These are phyloP conservation scores for Oidiodendron maius DNA, from an alignment of 495 filamentous ascomycete species.

Conservation along the genomic window DNA sequence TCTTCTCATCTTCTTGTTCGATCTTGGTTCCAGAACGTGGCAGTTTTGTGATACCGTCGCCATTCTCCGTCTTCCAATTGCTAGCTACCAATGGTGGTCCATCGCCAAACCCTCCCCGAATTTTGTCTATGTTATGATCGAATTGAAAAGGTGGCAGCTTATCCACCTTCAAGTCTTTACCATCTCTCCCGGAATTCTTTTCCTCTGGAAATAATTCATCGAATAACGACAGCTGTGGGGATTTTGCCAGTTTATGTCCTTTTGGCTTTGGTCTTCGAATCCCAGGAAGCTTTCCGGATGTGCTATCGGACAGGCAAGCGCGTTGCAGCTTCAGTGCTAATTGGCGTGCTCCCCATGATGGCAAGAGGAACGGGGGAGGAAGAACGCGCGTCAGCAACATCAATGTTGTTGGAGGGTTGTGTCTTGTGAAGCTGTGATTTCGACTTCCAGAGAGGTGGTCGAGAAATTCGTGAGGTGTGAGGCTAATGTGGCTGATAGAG, in stretches of 20 bases:
- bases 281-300: background rate
- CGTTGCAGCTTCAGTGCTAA: conserved; percentile 19
- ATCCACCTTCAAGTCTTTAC: conserved; percentile 8
- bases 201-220: conserved; percentile 55
- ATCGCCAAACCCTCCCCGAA: too few species aligned
- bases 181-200: conserved; percentile 17
- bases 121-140: conserved; percentile 10
- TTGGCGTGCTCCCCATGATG: conserved; percentile 23
- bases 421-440: background rate
- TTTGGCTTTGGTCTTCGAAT: background rate
- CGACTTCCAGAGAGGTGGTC: background rate
- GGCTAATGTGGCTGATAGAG: too few species aligned
- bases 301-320: conserved; percentile 4
- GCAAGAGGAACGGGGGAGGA: conserved; percentile 31
- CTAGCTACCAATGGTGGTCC: background rate
- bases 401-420: conserved; percentile 22
- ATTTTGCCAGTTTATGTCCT: background rate
- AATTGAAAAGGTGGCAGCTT: conserved; percentile 18
- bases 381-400: conserved; percentile 33
- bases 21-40: background rate
- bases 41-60: background rate
- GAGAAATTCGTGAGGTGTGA: too few species aligned
- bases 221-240: conserved; percentile 34
- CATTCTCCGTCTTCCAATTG: background rate
- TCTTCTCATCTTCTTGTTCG: background rate